A percentile compares a stretch with the other conserved stretches of the same genome.
phyloP scores from a whole-genome alignment of 805 yeast genomes.

The Suhomyces prunicola region DNA sequence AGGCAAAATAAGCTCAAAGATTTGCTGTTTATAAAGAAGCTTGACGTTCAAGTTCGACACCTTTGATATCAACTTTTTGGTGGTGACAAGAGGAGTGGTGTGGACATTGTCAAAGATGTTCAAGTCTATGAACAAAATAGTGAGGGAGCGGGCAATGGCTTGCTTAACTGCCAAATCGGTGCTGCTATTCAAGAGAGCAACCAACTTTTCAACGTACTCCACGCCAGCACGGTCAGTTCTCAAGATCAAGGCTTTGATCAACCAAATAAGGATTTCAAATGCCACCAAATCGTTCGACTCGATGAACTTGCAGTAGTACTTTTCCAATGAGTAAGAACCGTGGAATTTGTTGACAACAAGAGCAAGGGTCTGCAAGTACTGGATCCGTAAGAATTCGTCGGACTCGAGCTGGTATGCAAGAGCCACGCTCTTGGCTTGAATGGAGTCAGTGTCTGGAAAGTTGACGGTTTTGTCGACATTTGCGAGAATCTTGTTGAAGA shows the following conservation, averaged over 20 bases:
- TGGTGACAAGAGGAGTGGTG: slow-evolving; percentile 13
- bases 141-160: slow-evolving; percentile 51
- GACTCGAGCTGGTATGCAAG: slow-evolving; percentile 11
- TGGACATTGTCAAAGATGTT: slow-evolving; percentile 50
- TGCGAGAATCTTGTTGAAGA: slow-evolving; percentile 44
- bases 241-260: slow-evolving; percentile 64
- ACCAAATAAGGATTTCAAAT: slow-evolving; percentile 66
- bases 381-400: slow-evolving; percentile 41
- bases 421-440: slow-evolving; percentile 8
- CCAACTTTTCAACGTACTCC: slow-evolving; percentile 17
- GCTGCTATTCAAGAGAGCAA: slow-evolving; percentile 25
- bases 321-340: background rate
- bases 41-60: slow-evolving; percentile 58
- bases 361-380: slow-evolving; percentile 54
- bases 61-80: slow-evolving; percentile 36
- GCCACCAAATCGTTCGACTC: slow-evolving; percentile 4
- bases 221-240: slow-evolving; percentile 45
- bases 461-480: slow-evolving; percentile 45
- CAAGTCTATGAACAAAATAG: slow-evolving; percentile 65
- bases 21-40: slow-evolving; percentile 74
- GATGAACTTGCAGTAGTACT: background rate
- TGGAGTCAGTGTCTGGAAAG: slow-evolving; percentile 2
- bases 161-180: slow-evolving; percentile 22
- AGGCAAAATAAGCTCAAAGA: slow-evolving; percentile 62
- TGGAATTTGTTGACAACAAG: slow-evolving; percentile 49